phyloP scores from a whole-genome alignment of 148 eudicot species.

The Rhododendron ferrugineum region DNA sequence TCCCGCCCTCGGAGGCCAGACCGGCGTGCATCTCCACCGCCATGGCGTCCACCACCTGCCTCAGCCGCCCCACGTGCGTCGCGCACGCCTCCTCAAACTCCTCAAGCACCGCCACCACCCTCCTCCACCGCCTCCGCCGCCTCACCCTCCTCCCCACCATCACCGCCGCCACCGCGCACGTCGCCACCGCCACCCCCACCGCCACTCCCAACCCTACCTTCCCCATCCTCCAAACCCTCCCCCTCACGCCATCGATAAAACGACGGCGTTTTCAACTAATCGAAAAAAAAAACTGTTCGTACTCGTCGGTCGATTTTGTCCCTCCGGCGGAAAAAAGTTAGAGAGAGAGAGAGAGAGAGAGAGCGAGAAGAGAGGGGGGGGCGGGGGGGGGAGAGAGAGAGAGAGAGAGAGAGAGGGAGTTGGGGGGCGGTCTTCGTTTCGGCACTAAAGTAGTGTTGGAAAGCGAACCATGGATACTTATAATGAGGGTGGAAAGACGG shows the following conservation, averaged over 20 bases:
- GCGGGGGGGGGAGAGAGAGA: neutral
- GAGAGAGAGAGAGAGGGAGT: constrained; percentile 15
- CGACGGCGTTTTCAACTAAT: neutral
- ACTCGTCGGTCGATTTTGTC: constrained; percentile 9
- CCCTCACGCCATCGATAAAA: constrained; percentile 6
- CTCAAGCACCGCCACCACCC: constrained; percentile 45
- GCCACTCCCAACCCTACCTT: constrained; percentile 52
- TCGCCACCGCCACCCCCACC: constrained; percentile 60
- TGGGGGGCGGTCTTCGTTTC: constrained; percentile 23
- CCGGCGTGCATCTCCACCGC: constrained; percentile 99
- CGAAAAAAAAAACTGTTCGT: neutral
- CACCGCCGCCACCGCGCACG: constrained; percentile 61
- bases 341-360: constrained; percentile 19
- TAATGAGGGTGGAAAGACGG: constrained; percentile 31
- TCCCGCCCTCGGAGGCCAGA: constrained; percentile 90
- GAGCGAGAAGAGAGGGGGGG: constrained; percentile 7
- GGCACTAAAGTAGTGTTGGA: constrained; percentile 48
- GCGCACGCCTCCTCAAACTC: constrained; percentile 61
- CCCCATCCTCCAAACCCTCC: constrained; percentile 39
- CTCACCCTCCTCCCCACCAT: constrained; percentile 62
- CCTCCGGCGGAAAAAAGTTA: constrained; percentile 19
- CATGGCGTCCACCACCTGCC: constrained; percentile 92
- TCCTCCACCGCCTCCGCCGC: constrained; percentile 61
- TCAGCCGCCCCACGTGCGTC: constrained; percentile 56
- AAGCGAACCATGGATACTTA: constrained; percentile 56